Percentiles rank a stretch among this genome's conserved stretches.
These are phyloP conservation scores for Chaetomium fimeti DNA, from an alignment of 495 filamentous ascomycete species.

Conservation along the genomic window DNA sequence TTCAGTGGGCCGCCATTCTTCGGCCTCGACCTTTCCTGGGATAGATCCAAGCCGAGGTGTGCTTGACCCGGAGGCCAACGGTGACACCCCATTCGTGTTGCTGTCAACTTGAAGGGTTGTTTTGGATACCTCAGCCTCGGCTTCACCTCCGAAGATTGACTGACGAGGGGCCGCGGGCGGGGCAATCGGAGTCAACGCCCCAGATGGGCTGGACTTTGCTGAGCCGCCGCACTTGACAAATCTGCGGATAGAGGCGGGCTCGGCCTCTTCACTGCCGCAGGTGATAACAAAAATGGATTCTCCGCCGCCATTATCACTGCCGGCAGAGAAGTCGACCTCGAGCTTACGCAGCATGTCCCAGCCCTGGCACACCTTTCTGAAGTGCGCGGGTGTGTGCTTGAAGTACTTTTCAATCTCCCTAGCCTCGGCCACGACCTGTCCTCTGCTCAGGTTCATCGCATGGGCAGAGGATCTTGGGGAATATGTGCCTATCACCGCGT, in stretches of 20 bases:
- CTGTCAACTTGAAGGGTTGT: neutral
- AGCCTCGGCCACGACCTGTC: slow-evolving; percentile 72
- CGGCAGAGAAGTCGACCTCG: slow-evolving; percentile 84
- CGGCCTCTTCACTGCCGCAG: slow-evolving; percentile 61
- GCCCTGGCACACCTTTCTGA: slow-evolving; percentile 71
- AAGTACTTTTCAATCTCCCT: slow-evolving; percentile 77
- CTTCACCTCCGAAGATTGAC: slow-evolving; percentile 30
- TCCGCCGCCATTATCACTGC: slow-evolving; percentile 68
- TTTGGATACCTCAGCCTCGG: neutral
- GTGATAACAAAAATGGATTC: slow-evolving; percentile 73
- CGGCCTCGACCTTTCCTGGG: slow-evolving; percentile 8
- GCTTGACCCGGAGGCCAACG: slow-evolving; percentile 1
- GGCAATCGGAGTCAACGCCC: slow-evolving; percentile 20
- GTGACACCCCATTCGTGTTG: neutral
- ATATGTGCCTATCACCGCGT: slow-evolving; percentile 46
- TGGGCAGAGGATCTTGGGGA: slow-evolving; percentile 49
- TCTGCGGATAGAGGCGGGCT: slow-evolving; percentile 37
- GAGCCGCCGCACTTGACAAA: slow-evolving; percentile 27
- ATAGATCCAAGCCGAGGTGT: slow-evolving; percentile 14
- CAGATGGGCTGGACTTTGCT: slow-evolving; percentile 6
- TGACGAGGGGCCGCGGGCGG: neutral
- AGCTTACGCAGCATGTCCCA: slow-evolving; percentile 92
- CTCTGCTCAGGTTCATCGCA: slow-evolving; percentile 65
- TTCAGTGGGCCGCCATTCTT: slow-evolving; percentile 43
- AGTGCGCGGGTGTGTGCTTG: slow-evolving; percentile 70